Conservation (phyloP, 352 stramenopile genomes). For the Globisporangium mamillatum region DNA sequence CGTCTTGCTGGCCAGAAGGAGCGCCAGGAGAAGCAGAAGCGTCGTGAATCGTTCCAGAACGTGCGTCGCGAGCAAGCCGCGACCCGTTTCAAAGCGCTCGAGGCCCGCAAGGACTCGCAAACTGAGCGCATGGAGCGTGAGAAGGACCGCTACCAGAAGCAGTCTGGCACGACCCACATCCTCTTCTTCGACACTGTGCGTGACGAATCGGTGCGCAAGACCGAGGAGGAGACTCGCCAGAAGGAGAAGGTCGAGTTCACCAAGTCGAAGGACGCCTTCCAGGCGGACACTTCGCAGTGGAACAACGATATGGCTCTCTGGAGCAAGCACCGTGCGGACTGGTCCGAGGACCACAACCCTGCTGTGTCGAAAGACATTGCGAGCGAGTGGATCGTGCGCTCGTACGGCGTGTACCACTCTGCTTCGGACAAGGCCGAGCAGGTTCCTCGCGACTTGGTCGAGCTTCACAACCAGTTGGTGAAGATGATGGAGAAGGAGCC, state of each 20-base stretch:
- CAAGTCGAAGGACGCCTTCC: constrained; percentile 87
- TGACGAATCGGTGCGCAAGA: constrained; percentile 67
- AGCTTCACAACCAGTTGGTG: constrained; percentile 70
- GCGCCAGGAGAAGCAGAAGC: constrained; percentile 62
- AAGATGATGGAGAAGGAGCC: constrained; percentile 87
- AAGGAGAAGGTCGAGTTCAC: constrained; percentile 90
- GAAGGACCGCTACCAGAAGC: constrained; percentile 78
- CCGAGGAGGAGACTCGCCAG: constrained; percentile 74
- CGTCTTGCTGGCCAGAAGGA: constrained; percentile 61
- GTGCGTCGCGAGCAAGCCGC: constrained; percentile 69
- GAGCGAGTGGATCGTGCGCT: constrained; percentile 86
- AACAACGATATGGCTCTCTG: constrained; percentile 88
- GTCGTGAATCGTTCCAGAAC: constrained; percentile 68
- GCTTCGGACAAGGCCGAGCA: constrained; percentile 34
- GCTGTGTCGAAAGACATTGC: constrained; percentile 86
- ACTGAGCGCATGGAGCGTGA: constrained; percentile 80
- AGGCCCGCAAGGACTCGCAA: constrained; percentile 75
- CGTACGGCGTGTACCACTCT: constrained; percentile 81
- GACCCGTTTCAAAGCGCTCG: constrained; percentile 76
- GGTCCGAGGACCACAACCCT: constrained; percentile 84
- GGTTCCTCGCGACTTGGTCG: constrained; percentile 67
- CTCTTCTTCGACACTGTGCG: constrained; percentile 83
- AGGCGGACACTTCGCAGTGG: constrained; percentile 85
- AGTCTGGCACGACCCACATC: constrained; percentile 72
- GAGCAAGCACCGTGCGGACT: constrained; percentile 85